Percentiles rank a stretch among this genome's conserved stretches.
These are phyloP conservation scores for Rhizophora mangle DNA, from an alignment of 345 rosid species.

Conservation along the genomic window DNA sequence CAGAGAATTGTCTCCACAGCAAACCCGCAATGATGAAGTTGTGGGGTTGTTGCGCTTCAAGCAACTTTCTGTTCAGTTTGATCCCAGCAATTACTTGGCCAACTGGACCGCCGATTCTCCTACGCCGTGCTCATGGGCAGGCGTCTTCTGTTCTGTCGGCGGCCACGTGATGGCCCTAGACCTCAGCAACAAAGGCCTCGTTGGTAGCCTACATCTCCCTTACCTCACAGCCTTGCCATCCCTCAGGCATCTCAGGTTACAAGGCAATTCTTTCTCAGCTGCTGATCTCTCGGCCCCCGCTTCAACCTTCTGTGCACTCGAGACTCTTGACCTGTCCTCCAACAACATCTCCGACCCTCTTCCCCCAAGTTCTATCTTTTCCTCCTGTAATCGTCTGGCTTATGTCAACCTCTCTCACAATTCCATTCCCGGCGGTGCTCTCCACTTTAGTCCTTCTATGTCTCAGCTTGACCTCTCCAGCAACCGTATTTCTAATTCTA, in stretches of 20 bases:
- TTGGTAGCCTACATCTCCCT: constrained; percentile 48
- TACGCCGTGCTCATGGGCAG: constrained; percentile 61
- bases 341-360: constrained; percentile 56
- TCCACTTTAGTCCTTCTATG: constrained; percentile 43
- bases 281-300: constrained; percentile 40
- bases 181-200: constrained; percentile 52
- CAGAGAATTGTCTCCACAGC: constrained; percentile 22
- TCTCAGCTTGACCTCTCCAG: constrained; percentile 55
- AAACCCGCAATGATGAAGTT: constrained; percentile 37
- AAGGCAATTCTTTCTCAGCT: constrained; percentile 53
- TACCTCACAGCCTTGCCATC: constrained; percentile 51
- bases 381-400: constrained; percentile 35
- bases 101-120: constrained; percentile 51
- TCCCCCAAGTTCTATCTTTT: constrained; percentile 38
- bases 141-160: constrained; percentile 57
- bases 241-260: constrained; percentile 48
- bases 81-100: constrained; percentile 47
- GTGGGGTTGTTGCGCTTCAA: constrained; percentile 54
- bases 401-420: constrained; percentile 52
- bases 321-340: constrained; percentile 61
- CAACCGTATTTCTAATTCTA: constrained; percentile 46
- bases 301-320: constrained; percentile 39
- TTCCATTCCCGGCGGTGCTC: constrained; percentile 49
- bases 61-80: constrained; percentile 54
- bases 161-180: constrained; percentile 47